These are phyloP conservation scores for Rauvolfia tetraphylla DNA, from an alignment of 257 asterid genomes.

Conservation along the genomic window DNA sequence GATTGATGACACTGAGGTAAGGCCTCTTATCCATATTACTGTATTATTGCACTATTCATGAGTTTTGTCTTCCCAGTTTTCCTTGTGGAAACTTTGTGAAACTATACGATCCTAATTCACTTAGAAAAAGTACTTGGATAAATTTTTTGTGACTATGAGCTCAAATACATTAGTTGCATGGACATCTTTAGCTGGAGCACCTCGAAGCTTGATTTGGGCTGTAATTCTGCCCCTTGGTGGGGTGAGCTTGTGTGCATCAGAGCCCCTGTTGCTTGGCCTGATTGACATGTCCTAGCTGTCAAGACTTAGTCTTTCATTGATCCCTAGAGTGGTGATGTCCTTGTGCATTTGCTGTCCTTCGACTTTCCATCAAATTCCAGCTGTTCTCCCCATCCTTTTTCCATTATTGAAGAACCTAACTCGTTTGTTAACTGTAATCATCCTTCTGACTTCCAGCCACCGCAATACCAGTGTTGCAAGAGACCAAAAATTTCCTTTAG, in stretches of 20 bases:
- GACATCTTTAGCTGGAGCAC: background rate
- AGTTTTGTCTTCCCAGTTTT: background rate
- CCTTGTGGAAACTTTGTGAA: background rate
- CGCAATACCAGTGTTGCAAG: background rate
- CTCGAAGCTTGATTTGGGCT: background rate
- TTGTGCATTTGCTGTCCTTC: background rate
- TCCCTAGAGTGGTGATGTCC: background rate
- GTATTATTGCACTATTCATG: background rate
- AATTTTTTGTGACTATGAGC: background rate
- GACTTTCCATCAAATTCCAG: background rate
- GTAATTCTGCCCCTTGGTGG: no score
- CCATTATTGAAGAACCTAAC: background rate
- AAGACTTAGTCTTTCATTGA: background rate
- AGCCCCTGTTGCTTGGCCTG: background rate
- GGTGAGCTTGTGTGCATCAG: background rate
- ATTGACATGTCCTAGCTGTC: background rate
- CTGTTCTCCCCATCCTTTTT: background rate
- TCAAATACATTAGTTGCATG: background rate
- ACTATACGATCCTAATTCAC: background rate
- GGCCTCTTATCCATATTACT: background rate
- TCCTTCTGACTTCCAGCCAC: background rate
- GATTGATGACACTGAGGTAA: conserved; percentile 82
- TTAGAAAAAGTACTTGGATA: background rate
- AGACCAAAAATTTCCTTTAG: background rate
- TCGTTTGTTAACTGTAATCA: background rate